Evolutionary conservation across 371 early-diverging fungal species (phyloP), one percentile per base, ranked within the genome.

Genomic region (Apophysomyces sp.): DNA sequence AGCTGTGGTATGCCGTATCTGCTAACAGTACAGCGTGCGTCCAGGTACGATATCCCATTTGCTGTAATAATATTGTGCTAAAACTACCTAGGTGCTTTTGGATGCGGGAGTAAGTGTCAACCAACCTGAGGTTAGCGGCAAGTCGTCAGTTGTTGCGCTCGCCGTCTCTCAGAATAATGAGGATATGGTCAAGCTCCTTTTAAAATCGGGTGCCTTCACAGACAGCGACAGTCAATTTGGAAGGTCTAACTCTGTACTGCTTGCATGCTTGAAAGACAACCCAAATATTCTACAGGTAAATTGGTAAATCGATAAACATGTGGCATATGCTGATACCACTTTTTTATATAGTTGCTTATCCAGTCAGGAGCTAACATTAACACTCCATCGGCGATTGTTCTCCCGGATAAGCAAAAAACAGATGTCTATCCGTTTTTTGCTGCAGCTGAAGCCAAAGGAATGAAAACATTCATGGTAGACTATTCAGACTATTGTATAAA

Each of bases 1-100:
- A 77, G 26, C 44, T 86, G 3, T 63, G 77, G 49, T 81, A 82
- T 64, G 87, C 85, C 7, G 74, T 81, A 7, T 52, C 62, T 18
- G 66, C 69, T 2, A 37, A 66, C 1, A 58, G 44, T 15, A 11
- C 57, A 2, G 53, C 64, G 16, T 60, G 60, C 12, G 67, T 75
- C 8, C 29, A 74, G 66, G 77, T 77, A 44, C 27, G 24, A 44
- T 9, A 28, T 30, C 55, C 7, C 4, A 4, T 24, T 9, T 51
- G 27, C 13, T 57, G 12, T 8, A 37, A 6, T 4, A 26, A 37
- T 32, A 31, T 59, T 56, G 28, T 36, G 32, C 18, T 52, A 15
- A 13, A 16, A 15, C 18, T 49, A 16, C 12, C 36, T 49, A 79
- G 80, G 28, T 58, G 4, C 54, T 81, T 2, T 52, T 78, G 26